A percentile compares a stretch with the other conserved stretches of the same genome.
phyloP scores from a whole-genome alignment of 225 moss, liverwort and hornwort genomes.

The Marchantia paleacea region DNA sequence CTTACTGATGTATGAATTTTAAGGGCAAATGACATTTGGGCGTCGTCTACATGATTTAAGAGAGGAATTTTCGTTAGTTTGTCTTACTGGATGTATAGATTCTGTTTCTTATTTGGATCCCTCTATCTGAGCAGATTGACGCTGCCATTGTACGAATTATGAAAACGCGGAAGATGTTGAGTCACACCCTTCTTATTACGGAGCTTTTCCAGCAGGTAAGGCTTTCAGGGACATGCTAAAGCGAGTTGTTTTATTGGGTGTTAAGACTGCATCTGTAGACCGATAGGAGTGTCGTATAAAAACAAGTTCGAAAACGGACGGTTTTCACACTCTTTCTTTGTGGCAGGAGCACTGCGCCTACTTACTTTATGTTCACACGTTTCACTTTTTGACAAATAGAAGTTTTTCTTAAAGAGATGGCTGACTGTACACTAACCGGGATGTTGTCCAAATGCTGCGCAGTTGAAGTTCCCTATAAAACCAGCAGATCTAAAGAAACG shows the following conservation, averaged over 20 bases:
- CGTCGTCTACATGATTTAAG: too few species aligned
- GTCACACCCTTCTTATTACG: slow-evolving; percentile 50
- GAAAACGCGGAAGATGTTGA: slow-evolving; percentile 56
- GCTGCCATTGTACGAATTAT: slow-evolving; percentile 53
- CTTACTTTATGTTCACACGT: too few species aligned
- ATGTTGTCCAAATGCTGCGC: slow-evolving; percentile 19
- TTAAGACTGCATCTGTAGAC: too few species aligned
- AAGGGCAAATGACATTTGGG: too few species aligned
- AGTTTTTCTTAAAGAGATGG: neutral
- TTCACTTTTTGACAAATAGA: too few species aligned
- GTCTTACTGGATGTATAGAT: too few species aligned
- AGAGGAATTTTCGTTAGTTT: too few species aligned
- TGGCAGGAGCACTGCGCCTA: too few species aligned
- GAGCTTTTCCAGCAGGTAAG: slow-evolving; percentile 53
- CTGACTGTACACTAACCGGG: neutral
- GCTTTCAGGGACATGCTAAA: neutral
- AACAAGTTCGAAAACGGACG: neutral
- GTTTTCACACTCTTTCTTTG: neutral
- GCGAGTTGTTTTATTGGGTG: too few species aligned
- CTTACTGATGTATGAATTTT: too few species aligned
- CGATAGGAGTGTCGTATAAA: too few species aligned
- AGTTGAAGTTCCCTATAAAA: slow-evolving; percentile 59
- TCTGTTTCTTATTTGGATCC: neutral
- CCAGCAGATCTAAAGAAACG: slow-evolving; percentile 58
- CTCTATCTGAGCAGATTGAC: slow-evolving; percentile 34